A percentile compares a stretch with the other conserved stretches of the same genome.
Evolutionary conservation across 2,329 filamentous ascomycete genomes (phyloP).

Genomic region (Aspergillus novofumigatus): DNA sequence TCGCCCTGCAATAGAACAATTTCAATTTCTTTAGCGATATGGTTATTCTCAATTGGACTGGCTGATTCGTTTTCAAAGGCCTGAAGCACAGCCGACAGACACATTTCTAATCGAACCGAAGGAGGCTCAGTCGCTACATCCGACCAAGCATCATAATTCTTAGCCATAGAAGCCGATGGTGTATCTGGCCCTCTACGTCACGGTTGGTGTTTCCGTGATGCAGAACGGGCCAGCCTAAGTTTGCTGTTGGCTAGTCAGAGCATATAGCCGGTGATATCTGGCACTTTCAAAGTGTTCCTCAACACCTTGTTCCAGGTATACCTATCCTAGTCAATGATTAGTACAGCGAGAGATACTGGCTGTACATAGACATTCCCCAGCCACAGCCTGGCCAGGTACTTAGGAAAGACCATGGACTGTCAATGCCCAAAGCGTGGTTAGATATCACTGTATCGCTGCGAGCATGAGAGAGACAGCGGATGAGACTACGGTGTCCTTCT

Average conservation of each 20-base stretch:
- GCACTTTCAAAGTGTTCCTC: background rate
- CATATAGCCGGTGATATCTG: background rate
- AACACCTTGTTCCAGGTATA: background rate
- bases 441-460: background rate
- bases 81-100: background rate
- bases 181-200: background rate
- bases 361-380: background rate
- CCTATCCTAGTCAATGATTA: background rate
- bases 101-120: background rate
- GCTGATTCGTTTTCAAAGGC: background rate
- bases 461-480: background rate
- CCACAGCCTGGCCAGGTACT: background rate
- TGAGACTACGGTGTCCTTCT: background rate
- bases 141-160: background rate
- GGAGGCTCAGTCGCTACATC: background rate
- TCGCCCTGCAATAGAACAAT: background rate
- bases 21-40: background rate
- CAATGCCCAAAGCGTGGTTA: background rate
- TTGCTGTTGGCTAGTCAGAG: background rate
- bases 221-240: background rate
- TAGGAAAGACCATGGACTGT: background rate
- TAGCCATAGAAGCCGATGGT: background rate
- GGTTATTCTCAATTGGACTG: background rate
- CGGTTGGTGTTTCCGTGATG: background rate
- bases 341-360: background rate